Percentiles rank a stretch among this genome's conserved stretches.
Evolutionary conservation across 371 early-diverging fungal genomes (phyloP).

Genomic region (Smittium mucronatum): DNA sequence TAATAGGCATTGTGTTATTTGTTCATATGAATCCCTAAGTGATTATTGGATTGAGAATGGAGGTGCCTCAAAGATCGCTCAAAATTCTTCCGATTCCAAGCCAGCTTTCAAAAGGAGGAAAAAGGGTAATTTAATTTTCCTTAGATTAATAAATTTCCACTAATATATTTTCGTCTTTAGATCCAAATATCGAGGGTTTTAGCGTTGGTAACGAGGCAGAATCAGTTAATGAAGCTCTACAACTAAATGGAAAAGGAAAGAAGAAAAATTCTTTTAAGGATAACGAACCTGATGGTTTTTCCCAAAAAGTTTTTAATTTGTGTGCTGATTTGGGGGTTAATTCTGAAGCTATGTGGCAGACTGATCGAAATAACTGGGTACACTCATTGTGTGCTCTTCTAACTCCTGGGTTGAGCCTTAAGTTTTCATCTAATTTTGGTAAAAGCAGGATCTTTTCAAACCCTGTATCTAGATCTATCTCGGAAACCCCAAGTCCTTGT

Average conservation of each 20-base stretch:
- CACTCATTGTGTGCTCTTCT: background rate
- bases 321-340: background rate
- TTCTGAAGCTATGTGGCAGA: background rate
- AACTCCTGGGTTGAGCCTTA: background rate
- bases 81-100: too few species aligned
- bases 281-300: too few species aligned
- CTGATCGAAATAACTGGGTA: background rate
- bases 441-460: background rate
- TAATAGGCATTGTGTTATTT: background rate
- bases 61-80: too few species aligned
- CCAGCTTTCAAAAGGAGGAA: too few species aligned
- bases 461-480: background rate
- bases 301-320: background rate
- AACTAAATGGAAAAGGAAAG: too few species aligned
- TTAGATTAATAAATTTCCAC: too few species aligned
- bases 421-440: background rate
- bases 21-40: background rate
- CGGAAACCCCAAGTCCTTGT: background rate
- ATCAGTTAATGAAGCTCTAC: too few species aligned
- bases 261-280: too few species aligned
- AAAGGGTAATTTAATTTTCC: too few species aligned
- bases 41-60: background rate
- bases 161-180: too few species aligned
- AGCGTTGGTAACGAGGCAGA: too few species aligned
- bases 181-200: too few species aligned